phyloP scores from a whole-genome alignment of 2,329 filamentous ascomycete genomes.

The Penicillium hesseltinei region DNA sequence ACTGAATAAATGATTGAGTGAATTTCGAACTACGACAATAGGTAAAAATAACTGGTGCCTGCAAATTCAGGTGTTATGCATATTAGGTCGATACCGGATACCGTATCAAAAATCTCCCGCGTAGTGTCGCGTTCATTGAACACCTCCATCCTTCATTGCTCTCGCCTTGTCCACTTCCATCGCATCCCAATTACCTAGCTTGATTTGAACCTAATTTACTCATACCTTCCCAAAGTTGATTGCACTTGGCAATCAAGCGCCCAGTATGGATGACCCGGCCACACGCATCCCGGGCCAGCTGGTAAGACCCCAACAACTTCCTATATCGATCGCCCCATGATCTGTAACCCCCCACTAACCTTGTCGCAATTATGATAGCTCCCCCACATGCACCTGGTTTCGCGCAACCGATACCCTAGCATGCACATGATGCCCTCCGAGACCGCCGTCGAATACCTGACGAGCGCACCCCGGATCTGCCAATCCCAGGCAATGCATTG shows the following conservation, averaged over 20 bases:
- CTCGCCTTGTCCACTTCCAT: background rate
- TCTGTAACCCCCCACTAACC: slow-evolving; percentile 10
- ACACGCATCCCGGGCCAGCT: slow-evolving; percentile 46
- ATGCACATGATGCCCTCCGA: slow-evolving; percentile 69
- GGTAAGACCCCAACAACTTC: slow-evolving; percentile 34
- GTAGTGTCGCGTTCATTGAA: slow-evolving; percentile 26
- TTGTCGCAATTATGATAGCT: slow-evolving; percentile 53
- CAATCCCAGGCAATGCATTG: slow-evolving; percentile 85
- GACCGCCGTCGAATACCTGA: slow-evolving; percentile 78
- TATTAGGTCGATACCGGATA: slow-evolving; percentile 7
- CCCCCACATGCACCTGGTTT: slow-evolving; percentile 86
- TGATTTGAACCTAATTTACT: background rate
- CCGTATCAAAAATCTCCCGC: slow-evolving; percentile 38
- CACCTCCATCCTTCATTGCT: slow-evolving; percentile 1
- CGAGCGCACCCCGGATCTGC: slow-evolving; percentile 78
- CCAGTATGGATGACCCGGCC: slow-evolving; percentile 48
- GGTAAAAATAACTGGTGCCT: slow-evolving; percentile 11
- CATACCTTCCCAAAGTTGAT: background rate
- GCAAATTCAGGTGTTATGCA: slow-evolving; percentile 23
- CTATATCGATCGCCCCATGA: background rate
- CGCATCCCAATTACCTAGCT: slow-evolving; percentile 16
- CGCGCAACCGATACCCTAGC: slow-evolving; percentile 74
- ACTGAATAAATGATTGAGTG: background rate
- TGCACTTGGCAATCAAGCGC: slow-evolving; percentile 17
- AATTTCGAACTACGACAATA: background rate